phyloP scores from a whole-genome alignment of 2,329 filamentous ascomycete species.

The Chrysoporthe deuterocubensis region DNA sequence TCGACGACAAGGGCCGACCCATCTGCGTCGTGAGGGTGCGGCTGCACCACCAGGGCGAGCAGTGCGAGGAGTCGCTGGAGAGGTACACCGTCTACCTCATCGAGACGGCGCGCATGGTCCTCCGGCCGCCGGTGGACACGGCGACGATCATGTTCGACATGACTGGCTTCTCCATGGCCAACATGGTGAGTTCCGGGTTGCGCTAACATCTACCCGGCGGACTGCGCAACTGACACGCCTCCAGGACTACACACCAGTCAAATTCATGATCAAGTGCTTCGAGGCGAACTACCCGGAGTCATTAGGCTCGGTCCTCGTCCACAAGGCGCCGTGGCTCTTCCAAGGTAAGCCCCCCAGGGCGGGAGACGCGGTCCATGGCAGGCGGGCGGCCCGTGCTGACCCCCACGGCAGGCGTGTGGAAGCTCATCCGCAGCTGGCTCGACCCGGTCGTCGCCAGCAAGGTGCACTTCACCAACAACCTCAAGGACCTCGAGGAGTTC shows the following conservation, averaged over 20 bases:
- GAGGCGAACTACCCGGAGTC: slow-evolving; percentile 98
- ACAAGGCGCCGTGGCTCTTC: slow-evolving; percentile 97
- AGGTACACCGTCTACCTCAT: slow-evolving; percentile 92
- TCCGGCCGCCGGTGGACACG: slow-evolving; percentile 83
- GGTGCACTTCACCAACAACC: slow-evolving; percentile 87
- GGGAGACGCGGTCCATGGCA: neutral
- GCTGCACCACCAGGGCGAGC: slow-evolving; percentile 80
- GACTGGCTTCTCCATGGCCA: slow-evolving; percentile 89
- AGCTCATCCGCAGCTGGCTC: slow-evolving; percentile 92
- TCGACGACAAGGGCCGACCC: slow-evolving; percentile 82
- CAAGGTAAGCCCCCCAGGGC: slow-evolving; percentile 61
- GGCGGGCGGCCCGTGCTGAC: slow-evolving; percentile 23
- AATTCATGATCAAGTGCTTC: slow-evolving; percentile 99
- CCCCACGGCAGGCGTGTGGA: slow-evolving; percentile 76
- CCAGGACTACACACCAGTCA: slow-evolving; percentile 90
- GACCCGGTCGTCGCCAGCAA: slow-evolving; percentile 95
- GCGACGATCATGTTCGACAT: slow-evolving; percentile 97
- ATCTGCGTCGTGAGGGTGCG: slow-evolving; percentile 85
- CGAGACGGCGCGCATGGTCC: slow-evolving; percentile 85
- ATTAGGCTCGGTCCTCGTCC: slow-evolving; percentile 85
- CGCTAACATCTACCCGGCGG: neutral
- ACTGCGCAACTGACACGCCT: slow-evolving; percentile 29
- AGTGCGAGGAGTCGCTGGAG: slow-evolving; percentile 81
- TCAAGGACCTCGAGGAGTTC: slow-evolving; percentile 77
- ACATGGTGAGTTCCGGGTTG: slow-evolving; percentile 70